Evolutionary conservation across 1,284 basidiomycete genomes (phyloP).

Genomic region (Moesziomyces parantarcticus): DNA sequence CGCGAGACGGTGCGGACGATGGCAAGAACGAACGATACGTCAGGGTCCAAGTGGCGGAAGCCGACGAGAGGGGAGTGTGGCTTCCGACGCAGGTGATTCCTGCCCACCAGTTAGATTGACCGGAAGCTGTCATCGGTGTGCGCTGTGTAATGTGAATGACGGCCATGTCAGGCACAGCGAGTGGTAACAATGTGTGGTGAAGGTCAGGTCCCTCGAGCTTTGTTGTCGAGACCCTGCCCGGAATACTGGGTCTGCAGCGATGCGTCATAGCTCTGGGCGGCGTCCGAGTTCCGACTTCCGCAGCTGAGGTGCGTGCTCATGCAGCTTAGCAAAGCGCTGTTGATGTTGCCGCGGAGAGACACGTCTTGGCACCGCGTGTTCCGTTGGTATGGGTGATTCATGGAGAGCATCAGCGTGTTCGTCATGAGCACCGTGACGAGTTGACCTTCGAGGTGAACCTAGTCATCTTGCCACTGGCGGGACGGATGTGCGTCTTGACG

Average conservation of each 20-base stretch:
- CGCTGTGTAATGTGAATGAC: neutral
- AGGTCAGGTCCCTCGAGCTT: no score
- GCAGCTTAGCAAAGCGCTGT: slow-evolving; percentile 32
- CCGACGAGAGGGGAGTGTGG: slow-evolving; percentile 38
- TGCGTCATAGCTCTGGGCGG: slow-evolving; percentile 12
- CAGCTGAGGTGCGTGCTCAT: neutral
- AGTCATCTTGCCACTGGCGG: no score
- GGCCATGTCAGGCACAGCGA: no score
- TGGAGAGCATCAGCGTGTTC: neutral
- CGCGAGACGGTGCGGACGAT: slow-evolving; percentile 22
- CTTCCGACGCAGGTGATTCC: slow-evolving; percentile 35
- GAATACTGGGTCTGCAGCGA: neutral
- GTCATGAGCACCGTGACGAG: neutral
- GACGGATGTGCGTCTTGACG: no score
- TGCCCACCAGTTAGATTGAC: slow-evolving; percentile 19
- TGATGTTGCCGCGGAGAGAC: slow-evolving; percentile 12
- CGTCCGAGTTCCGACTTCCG: slow-evolving; percentile 15
- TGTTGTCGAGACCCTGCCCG: no score
- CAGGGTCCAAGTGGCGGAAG: slow-evolving; percentile 32
- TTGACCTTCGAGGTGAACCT: no score
- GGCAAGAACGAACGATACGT: slow-evolving; percentile 39
- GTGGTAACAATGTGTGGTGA: neutral
- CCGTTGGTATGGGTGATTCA: neutral
- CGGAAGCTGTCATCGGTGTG: no score
- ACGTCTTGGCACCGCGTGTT: neutral